These are phyloP conservation scores for Tricholoma terreum DNA, from an alignment of 768 basidiomycete genomes.

Conservation along the genomic window DNA sequence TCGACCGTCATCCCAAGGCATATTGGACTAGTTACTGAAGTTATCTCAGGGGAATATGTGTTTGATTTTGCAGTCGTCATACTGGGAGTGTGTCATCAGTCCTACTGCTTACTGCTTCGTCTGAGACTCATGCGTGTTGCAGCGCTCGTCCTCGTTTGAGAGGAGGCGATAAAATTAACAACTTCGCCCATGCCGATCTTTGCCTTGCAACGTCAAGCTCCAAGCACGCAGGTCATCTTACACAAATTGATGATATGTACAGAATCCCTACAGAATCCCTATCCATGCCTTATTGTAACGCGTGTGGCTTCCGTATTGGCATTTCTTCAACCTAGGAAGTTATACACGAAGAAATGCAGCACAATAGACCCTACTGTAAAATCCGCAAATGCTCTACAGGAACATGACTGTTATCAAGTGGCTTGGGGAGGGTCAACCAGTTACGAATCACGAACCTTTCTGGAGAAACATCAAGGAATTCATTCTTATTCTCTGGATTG, in stretches of 20 bases:
- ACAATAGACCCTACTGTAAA: slow-evolving; percentile 94
- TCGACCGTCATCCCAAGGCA: neutral
- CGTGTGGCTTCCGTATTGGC: neutral
- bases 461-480: slow-evolving; percentile 90
- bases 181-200: neutral
- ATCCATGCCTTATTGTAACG: neutral
- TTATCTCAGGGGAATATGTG: slow-evolving; percentile 68
- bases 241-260: too few relatives aligned
- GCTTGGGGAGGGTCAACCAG: neutral
- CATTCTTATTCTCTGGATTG: slow-evolving; percentile 75
- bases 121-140: neutral
- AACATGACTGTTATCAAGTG: slow-evolving; percentile 2
- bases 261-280: neutral
- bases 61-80: slow-evolving; percentile 87
- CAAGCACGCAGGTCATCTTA: too few relatives aligned
- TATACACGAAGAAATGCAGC: slow-evolving; percentile 97
- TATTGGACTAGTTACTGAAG: neutral
- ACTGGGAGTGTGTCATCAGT: slow-evolving; percentile 62
- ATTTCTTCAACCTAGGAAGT: slow-evolving; percentile 81
- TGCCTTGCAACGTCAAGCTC: neutral
- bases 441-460: slow-evolving; percentile 63
- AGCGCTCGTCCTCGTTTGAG: slow-evolving; percentile 79
- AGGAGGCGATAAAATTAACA: slow-evolving; percentile 37
- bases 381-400: slow-evolving; percentile 88
- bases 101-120: neutral